Evolutionary conservation across 2,329 filamentous ascomycete species (phyloP).

Genomic region (Calonectria multiphialidica): DNA sequence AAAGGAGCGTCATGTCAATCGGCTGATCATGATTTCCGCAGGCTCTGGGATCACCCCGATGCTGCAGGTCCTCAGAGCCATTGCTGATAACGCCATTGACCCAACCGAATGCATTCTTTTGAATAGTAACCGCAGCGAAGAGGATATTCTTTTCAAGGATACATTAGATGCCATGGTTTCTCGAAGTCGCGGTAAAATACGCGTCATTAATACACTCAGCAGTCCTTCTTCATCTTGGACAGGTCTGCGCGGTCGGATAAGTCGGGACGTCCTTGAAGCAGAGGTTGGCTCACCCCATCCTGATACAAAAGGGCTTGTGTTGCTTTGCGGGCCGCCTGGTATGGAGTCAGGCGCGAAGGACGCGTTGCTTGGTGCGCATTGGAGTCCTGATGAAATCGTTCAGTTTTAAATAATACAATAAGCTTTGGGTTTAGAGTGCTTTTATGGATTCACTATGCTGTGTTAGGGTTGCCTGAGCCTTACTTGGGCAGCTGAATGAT

Average conservation of each 20-base stretch:
- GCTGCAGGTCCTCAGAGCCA: neutral
- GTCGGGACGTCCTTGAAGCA: neutral
- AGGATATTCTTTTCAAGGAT: neutral
- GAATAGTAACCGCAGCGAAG: neutral
- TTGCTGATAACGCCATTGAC: neutral
- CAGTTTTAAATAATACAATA: neutral
- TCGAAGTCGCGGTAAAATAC: neutral
- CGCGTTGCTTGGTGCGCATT: neutral
- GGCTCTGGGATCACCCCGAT: neutral
- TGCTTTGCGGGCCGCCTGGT: neutral
- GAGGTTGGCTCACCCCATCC: neutral
- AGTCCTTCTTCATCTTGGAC: neutral
- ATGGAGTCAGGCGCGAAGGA: neutral
- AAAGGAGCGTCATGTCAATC: neutral
- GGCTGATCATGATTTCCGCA: neutral
- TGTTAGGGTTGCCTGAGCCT: no score
- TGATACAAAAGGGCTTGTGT: neutral
- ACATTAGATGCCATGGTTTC: neutral
- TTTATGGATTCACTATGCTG: no score
- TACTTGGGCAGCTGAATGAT: no score
- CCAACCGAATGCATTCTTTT: neutral
- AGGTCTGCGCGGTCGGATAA: neutral
- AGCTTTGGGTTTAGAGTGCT: no score
- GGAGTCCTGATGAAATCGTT: neutral
- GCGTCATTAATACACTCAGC: neutral